These are phyloP conservation scores for Populus nigra DNA, from an alignment of 345 rosid species.

Conservation along the genomic window DNA sequence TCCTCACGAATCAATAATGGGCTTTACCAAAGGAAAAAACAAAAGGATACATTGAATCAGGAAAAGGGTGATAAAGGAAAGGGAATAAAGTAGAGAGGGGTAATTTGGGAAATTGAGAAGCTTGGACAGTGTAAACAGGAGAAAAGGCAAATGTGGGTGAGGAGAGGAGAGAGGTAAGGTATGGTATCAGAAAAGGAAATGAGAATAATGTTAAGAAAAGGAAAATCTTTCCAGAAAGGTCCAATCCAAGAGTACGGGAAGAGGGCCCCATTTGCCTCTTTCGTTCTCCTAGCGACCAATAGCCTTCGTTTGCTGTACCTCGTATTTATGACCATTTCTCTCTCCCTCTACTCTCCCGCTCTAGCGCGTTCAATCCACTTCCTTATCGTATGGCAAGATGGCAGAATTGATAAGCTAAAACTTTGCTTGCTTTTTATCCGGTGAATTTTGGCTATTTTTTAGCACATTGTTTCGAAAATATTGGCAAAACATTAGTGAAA, in stretches of 20 bases:
- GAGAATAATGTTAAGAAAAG: conserved; percentile 72
- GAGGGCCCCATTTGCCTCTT: conserved; percentile 53
- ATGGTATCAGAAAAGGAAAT: conserved; percentile 57
- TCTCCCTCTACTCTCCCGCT: conserved; percentile 14
- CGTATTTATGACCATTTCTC: conserved; percentile 33
- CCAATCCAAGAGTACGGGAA: conserved; percentile 92
- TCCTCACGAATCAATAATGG: too few species aligned
- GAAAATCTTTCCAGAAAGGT: conserved; percentile 81
- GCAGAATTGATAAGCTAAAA: too few species aligned
- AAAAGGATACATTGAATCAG: not conserved
- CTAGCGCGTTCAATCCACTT: not conserved
- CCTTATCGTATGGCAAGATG: too few species aligned
- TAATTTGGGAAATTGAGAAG: conserved; percentile 11
- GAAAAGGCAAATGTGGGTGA: not conserved
- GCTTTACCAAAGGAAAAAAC: accelerated
- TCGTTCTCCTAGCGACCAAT: conserved; percentile 46
- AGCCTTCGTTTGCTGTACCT: conserved; percentile 42
- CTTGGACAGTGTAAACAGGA: not conserved
- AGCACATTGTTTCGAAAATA: too few species aligned
- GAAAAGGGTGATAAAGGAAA: not conserved
- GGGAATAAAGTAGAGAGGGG: not conserved
- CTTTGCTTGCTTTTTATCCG: too few species aligned
- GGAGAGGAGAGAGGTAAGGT: not conserved
- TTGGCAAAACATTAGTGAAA: too few species aligned
- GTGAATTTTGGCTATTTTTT: too few species aligned